Conservation (phyloP, 1,284 basidiomycete genomes). For the Vanrija sp. region DNA sequence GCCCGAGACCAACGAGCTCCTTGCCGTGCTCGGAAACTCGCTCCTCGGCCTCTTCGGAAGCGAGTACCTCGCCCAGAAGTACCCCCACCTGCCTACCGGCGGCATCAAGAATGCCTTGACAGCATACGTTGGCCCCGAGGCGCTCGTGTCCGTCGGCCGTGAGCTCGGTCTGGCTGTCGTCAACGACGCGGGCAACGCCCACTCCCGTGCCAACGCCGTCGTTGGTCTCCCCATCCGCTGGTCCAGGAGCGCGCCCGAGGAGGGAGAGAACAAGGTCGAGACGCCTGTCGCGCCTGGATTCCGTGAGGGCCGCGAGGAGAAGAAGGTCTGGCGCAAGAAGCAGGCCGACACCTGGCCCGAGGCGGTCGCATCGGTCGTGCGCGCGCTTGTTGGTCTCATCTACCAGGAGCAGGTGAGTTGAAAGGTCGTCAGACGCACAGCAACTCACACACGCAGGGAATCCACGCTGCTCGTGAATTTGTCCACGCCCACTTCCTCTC, state of each 20-base stretch:
- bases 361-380: slow-evolving; percentile 49
- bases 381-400: slow-evolving; percentile 54
- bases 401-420: slow-evolving; percentile 54
- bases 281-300: slow-evolving; percentile 26
- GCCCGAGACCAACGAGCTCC: slow-evolving; percentile 65
- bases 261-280: slow-evolving; percentile 36
- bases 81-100: slow-evolving; percentile 85
- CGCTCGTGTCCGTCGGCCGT: slow-evolving; percentile 75
- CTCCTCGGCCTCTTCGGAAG: slow-evolving; percentile 86
- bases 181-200: slow-evolving; percentile 19
- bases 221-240: slow-evolving; percentile 29
- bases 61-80: slow-evolving; percentile 76
- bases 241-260: slow-evolving; percentile 69
- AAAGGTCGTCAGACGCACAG: background rate
- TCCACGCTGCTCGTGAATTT: slow-evolving; percentile 75
- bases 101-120: slow-evolving; percentile 86
- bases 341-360: slow-evolving; percentile 33
- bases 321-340: slow-evolving; percentile 13
- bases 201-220: slow-evolving; percentile 9
- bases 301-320: slow-evolving; percentile 16
- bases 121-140: slow-evolving; percentile 80
- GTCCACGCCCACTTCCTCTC: slow-evolving; percentile 79
- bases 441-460: slow-evolving; percentile 55
- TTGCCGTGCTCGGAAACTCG: slow-evolving; percentile 78
- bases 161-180: slow-evolving; percentile 57